Evolutionary conservation across 2,329 filamentous ascomycete species (phyloP).

Genomic region (Apiospora saccharicola): DNA sequence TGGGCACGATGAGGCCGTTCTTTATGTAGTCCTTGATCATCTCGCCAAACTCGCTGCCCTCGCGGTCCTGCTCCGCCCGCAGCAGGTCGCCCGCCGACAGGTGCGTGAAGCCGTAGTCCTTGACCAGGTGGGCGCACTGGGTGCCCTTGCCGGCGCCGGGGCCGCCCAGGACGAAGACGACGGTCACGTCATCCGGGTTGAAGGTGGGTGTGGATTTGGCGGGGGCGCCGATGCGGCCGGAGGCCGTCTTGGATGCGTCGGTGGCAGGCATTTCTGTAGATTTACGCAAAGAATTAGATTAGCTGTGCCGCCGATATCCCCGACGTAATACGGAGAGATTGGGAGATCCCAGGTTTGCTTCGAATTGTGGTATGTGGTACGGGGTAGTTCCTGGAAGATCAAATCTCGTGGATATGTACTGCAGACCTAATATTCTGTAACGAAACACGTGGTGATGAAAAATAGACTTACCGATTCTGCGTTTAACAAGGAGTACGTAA

Average conservation of each 20-base stretch:
- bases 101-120: slow-evolving; percentile 90
- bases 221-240: slow-evolving; percentile 53
- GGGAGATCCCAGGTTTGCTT: background rate
- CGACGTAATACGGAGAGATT: background rate
- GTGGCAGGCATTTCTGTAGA: slow-evolving; percentile 50
- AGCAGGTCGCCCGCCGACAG: slow-evolving; percentile 93
- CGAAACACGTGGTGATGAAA: background rate
- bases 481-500: slow-evolving; percentile 59
- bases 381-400: background rate
- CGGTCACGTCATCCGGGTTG: slow-evolving; percentile 79
- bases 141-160: slow-evolving; percentile 97
- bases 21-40: slow-evolving; percentile 94
- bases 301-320: background rate
- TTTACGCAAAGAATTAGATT: slow-evolving; percentile 22
- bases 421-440: too few relatives aligned
- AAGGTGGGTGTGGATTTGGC: slow-evolving; percentile 73
- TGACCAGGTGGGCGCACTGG: slow-evolving; percentile 88
- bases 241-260: slow-evolving; percentile 48
- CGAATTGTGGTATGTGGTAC: background rate
- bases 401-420: background rate
- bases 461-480: slow-evolving; percentile 53
- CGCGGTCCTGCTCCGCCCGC: slow-evolving; percentile 89
- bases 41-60: slow-evolving; percentile 86
- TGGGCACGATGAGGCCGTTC: slow-evolving; percentile 95
- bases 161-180: slow-evolving; percentile 95